Evolutionary conservation across 2,329 filamentous ascomycete species (phyloP), one percentile per base, ranked within the genome.

Genomic region (Cordyceps tenuipes): DNA sequence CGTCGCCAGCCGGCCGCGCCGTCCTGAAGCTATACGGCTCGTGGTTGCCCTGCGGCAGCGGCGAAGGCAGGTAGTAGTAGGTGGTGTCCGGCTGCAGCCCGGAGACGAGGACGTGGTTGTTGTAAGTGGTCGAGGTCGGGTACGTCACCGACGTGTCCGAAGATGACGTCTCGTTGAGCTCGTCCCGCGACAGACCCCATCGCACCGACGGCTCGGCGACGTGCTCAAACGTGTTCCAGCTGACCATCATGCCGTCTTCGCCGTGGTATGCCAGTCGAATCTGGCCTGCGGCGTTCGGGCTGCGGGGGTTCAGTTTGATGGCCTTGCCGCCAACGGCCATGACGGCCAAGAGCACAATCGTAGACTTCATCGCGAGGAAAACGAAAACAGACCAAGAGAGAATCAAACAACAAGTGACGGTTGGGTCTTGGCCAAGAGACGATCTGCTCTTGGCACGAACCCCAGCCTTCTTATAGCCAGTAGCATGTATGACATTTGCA

Each of bases 211-310:
- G 71, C 12, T 49, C 55, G 6, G 54, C 29, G 34, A 71, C 53
- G 29, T 69, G 62, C n/a, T 65, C 54, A 49, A 69, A 67, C 4
- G 70, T 74, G 60, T 73, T 73, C 72, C 71, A 73, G 62, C 66
- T 67, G 21, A 68, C 66, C 21, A 64, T 61, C 67, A 70, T 69
- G 36, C 36, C 57, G 9, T 52, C 41, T n/a, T 36, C 41, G 31
- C 48, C 49, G 31, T 47, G 41, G 43, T 59, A 54, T 1, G 57
- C 57, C 23, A 54, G 23, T 23, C 57, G 57, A 19, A 59, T 51
- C 31, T 59, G 57, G 26, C 52, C 52, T 3, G 52, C 39, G 9
- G 51, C 51, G 34, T 54, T 39, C 17, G 39, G 36, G 8, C 36
- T 39, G 39, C 51, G 51, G 3, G 51, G 51, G 36, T 8, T 54